Base-by-base conservation (phyloP, 805 yeast species). In the Metschnikowia orientalis region DNA sequence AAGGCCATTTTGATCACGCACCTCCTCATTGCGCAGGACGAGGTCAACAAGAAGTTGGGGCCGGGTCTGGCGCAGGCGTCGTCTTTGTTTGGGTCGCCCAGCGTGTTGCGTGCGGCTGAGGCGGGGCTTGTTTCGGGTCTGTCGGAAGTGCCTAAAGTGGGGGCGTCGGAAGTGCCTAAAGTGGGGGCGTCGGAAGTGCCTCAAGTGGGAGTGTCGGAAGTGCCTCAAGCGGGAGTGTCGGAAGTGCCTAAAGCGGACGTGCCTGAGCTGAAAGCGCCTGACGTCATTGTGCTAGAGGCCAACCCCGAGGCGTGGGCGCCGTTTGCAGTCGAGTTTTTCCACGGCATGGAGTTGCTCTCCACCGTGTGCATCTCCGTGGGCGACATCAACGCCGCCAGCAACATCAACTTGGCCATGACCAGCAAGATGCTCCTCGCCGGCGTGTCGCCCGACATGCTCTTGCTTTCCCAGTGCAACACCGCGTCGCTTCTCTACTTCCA, bases 401-500 rank as follows among this genome's bases (percentile, higher is more conserved):
- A 73, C 31, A 68, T 81, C 28, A 80, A 79, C 45, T 63, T 76
- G 42, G 69, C 78, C 18, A 75, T 84, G 35, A 77, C 81, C 7
- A 76, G 75, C 48, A 72, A 83, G 69, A 83, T 82, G 92, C 59
- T 79, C n/a, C 58, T 75, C 45, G 82, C 88, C 0, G 83, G 80
- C 26, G 74, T 75, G 46, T 74, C 77, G 10, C 74, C 82, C 0
- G 77, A 78, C 16, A 82, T 80, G 47, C 63, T 80, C 23, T 52
- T 83, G 21, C 59, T 80, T 46, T 71, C 83, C 0, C 81, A 77
- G 46, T 80, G 81, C 32, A 82, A 83, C 49, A 57, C 80, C 23
- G 92, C 86, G 1, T 75, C 89, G 6, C 61, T 84, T 26, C 62
- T 77, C 41, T 84, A 79, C 51, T 56, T 83, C 43, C 80, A 77